Evolutionary conservation across 2,329 filamentous ascomycete genomes (phyloP).

Genomic region (Alternaria sp.): DNA sequence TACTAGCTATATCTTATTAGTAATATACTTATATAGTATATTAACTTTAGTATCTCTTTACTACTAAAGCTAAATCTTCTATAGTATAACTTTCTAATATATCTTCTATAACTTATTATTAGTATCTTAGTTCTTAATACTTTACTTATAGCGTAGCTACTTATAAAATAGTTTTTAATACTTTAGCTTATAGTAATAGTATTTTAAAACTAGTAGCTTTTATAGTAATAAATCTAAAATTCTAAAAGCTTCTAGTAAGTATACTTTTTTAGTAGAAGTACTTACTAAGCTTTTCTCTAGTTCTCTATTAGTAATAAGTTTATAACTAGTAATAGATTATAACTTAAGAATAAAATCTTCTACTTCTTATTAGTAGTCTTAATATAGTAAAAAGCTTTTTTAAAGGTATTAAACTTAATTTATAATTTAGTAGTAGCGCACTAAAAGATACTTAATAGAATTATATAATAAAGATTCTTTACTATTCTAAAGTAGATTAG

Average conservation of each 20-base stretch:
- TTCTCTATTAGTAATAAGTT: neutral
- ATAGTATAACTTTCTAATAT: no score
- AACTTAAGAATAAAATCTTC: neutral
- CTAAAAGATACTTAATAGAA: neutral
- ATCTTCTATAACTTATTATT: no score
- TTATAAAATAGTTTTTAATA: neutral
- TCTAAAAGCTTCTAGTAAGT: neutral
- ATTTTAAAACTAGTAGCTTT: neutral
- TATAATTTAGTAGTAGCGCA: neutral
- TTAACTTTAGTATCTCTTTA: no score
- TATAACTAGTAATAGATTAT: neutral
- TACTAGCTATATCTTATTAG: no score
- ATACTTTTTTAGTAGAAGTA: neutral
- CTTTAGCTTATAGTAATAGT: neutral
- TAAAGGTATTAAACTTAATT: neutral
- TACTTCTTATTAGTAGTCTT: neutral
- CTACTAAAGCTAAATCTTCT: no score
- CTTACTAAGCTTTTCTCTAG: neutral
- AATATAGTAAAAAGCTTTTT: neutral
- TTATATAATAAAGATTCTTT: neutral
- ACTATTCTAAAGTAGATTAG: neutral
- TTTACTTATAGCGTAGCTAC: no score
- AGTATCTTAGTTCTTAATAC: no score
- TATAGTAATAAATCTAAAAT: no score
- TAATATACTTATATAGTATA: no score